Base-by-base conservation (phyloP, 140 eudicot genomes). In the Erigeron philadelphicus region DNA sequence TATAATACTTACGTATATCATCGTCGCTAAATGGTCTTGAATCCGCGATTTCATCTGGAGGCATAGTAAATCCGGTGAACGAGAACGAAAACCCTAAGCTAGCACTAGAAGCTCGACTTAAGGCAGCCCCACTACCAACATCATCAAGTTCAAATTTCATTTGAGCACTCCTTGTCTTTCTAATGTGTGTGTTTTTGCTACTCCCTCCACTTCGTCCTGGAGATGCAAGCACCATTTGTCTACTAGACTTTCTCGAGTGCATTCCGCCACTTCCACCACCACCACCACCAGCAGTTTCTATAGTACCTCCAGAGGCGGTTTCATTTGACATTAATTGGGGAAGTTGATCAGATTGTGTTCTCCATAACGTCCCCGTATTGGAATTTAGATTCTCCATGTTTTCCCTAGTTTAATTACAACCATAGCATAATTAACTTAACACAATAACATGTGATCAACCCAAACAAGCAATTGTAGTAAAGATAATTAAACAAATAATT, bases 61-160 rank as follows among this genome's bases (percentile, higher is more conserved):
- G 98, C 80, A 86, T 72, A n/a, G 88, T 93, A 59, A 88, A 93
- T 50, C 96, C 98, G n/a, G 98, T 93, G 81, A 89, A 89, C 3
- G 98, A 84, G 81, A 89, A 93, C 0, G 98, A 93, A 38, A 93
- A 65, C 61, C 98, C 98, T 66, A 93, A 76, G 79, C 98, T 93
- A 55, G 96, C 96, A 63, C 96, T 89, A 1, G 98, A 93, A 25
- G 98, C 98, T 42, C 98, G 79, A 66, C 96, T 89, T 55, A 93
- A 70, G 45, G 96, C 96, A 1, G 98, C 98, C 42, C 98, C 94
- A 66, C 93, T 93, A 77, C 78, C 84, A 52, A 93, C 81, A 6
- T 93, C 98, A 50, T 92, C 98, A 8, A 82, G 10, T 5, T 86
- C 96, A 16, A 88, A 80, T 52, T 85, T 88, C 89, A 92, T 67